Base-by-base conservation (phyloP, 2,329 filamentous ascomycete genomes). In the Exophiala bonariae region DNA sequence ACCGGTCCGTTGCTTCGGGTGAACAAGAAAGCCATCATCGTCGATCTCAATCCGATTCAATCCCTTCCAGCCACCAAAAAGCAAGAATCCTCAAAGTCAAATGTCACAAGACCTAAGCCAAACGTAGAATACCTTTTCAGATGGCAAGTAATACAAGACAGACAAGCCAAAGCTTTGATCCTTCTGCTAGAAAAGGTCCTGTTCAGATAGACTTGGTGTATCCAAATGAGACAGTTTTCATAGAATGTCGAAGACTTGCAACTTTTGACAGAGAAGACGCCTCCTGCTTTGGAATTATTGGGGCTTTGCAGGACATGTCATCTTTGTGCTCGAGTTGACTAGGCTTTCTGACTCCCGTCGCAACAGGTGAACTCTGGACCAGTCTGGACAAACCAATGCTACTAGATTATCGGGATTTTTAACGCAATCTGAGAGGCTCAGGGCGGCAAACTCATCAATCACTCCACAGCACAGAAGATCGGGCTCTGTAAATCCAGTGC, bases 151-250 rank as follows among this genome's bases (percentile, higher is more conserved):
- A n/a, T 56, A 56, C 65, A 63, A 62, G 59, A 74, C 79, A 74
- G 88, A 92, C 87, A 91, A 92, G 89, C 80, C 88, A 75, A 89
- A 83, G 76, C 89, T 90, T 89, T 95, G 89, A 95, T 85, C 75
- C 87, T n/a, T 87, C 89, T 90, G 87, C 80, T 85, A 66, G 82
- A 87, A 89, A 89, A 89, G 87, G 87, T 89, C 88, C 89, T 78
- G 71, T 69, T 59, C 61, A 64, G 61, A 65, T n/a, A 64, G 62
- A 53, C 60, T 50, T 59, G 44, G 30, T 52, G 50, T 54, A 52
- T 54, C 59, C 50, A 46, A 47, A 26, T 28, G 34, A 33, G 19
- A 34, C 39, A 32, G 19, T 20, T 14, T n/a, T 16, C 30, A 28
- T 33, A 20, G 23, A 33, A 20, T 13, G 41, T n/a, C 19, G 47